Evolutionary conservation across 176 grass and related monocot genomes (phyloP).

Genomic region (Juncus inflexus): DNA sequence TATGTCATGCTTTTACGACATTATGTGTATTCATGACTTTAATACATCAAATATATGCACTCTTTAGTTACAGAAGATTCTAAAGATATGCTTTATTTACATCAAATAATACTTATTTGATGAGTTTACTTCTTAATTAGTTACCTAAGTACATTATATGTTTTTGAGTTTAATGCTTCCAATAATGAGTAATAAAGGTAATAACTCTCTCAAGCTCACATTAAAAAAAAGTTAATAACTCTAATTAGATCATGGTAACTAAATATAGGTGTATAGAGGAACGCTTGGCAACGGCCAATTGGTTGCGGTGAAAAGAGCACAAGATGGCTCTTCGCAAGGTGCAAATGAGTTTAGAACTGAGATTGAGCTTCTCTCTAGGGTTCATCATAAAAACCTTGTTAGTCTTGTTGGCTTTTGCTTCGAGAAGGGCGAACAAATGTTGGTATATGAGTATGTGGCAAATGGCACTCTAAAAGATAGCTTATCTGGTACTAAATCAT

Average conservation of each 20-base stretch:
- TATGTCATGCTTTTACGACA: too few relatives aligned
- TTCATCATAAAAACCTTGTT: conserved; percentile 87
- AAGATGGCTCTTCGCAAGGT: conserved; percentile 66
- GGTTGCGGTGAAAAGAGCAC: conserved; percentile 63
- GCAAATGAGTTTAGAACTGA: conserved; percentile 63
- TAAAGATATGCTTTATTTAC: too few relatives aligned
- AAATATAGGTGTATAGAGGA: conserved; percentile 59
- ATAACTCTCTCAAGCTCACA: not conserved
- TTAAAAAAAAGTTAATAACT: not conserved
- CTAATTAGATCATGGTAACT: not conserved
- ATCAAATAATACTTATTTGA: not conserved
- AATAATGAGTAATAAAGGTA: not conserved
- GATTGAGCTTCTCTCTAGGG: conserved; percentile 69
- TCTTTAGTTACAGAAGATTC: too few relatives aligned
- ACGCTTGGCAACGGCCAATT: conserved; percentile 51
- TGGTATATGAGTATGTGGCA: conserved; percentile 72
- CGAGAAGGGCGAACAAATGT: conserved; percentile 68
- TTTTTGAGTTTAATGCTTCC: not conserved
- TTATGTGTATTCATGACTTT: too few relatives aligned
- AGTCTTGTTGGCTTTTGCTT: conserved; percentile 78
- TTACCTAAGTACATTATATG: too few relatives aligned
- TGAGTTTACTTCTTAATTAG: too few relatives aligned
- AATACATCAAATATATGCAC: too few relatives aligned
- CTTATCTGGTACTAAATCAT: conserved; percentile 39
- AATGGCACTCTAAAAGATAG: conserved; percentile 87